Percentiles rank a stretch among this genome's conserved stretches.
These are phyloP conservation scores for Polytrichum commune DNA, from an alignment of 225 moss, liverwort and hornwort species.

Conservation along the genomic window DNA sequence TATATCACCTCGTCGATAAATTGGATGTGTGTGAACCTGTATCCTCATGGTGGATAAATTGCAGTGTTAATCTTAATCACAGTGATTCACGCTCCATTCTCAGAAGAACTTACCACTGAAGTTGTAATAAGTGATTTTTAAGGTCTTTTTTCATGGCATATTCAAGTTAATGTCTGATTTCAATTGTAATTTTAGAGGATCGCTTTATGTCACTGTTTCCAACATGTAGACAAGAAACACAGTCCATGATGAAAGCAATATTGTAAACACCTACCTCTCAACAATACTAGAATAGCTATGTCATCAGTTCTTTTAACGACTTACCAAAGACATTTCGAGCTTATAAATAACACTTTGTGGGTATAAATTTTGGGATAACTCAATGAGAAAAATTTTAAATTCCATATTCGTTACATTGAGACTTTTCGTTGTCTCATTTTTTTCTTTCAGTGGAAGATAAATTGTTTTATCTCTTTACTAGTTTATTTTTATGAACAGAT, in stretches of 20 bases:
- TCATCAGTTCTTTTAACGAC: background rate
- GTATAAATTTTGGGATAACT: slow-evolving; percentile 1
- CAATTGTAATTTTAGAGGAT: no score
- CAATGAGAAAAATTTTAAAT: background rate
- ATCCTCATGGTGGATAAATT: no score
- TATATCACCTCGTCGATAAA: no score
- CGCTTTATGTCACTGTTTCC: no score
- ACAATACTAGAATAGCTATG: background rate
- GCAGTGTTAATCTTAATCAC: no score
- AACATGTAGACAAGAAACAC: background rate
- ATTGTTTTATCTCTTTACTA: no score
- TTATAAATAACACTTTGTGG: background rate
- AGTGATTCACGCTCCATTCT: no score
- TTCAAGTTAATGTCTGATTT: background rate
- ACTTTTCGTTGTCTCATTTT: no score
- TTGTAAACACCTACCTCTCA: background rate
- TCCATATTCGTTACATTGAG: background rate
- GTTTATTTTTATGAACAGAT: no score
- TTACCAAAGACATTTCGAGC: background rate
- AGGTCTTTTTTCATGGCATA: background rate
- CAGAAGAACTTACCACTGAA: background rate
- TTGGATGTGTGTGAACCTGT: no score
- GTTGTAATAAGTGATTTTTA: background rate
- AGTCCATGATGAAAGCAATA: background rate
- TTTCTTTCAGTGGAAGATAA: no score